A percentile compares a stretch with the other conserved stretches of the same genome.
Conservation (phyloP, 805 yeast genomes). For the Myxozyma vanderwaltii region DNA sequence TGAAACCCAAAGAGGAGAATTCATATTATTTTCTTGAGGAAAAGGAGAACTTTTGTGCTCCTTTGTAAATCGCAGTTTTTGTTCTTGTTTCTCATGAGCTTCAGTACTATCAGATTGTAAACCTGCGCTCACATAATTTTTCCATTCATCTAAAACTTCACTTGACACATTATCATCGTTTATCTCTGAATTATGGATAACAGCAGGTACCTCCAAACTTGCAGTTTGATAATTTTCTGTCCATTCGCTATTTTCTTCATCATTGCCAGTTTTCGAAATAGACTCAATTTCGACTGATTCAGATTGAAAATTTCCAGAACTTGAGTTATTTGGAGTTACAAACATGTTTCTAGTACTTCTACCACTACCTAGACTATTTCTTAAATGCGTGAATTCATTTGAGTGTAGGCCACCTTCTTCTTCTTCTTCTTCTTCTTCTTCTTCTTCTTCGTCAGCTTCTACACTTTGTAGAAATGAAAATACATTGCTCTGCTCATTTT, state of each 20-base stretch:
- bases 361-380: not conserved
- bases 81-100: not conserved
- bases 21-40: not conserved
- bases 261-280: not conserved
- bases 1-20: not conserved
- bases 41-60: too few species aligned
- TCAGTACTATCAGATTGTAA: not conserved
- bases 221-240: not conserved
- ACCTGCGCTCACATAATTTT: not conserved
- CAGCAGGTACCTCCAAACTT: not conserved
- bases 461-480: not conserved
- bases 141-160: conserved; percentile 5
- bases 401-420: not conserved
- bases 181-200: not conserved
- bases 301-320: not conserved
- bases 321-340: not conserved
- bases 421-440: not conserved
- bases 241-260: not conserved
- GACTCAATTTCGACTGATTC: conserved; percentile 1
- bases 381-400: not conserved
- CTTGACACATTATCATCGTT: not conserved
- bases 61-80: too few species aligned
- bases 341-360: not conserved
- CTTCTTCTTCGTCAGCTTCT: not conserved
- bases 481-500: too few species aligned